Percentiles rank a stretch among this genome's conserved stretches.
These are phyloP conservation scores for Phytophthora tubulina DNA, from an alignment of 352 stramenopile species.

Conservation along the genomic window DNA sequence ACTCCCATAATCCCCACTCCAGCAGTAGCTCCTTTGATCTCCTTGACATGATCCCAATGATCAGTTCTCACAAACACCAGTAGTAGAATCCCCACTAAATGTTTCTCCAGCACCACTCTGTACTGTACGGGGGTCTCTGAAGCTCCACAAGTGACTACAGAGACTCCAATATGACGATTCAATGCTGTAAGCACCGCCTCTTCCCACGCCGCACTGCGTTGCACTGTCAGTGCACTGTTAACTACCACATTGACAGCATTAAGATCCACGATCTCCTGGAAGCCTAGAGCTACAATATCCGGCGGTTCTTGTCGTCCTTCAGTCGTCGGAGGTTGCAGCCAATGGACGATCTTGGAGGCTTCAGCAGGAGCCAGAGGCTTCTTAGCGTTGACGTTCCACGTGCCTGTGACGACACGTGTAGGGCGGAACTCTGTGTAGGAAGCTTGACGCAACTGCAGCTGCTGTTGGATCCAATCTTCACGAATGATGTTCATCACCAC, in stretches of 20 bases:
- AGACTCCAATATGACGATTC: slow-evolving; percentile 74
- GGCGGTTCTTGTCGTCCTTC: slow-evolving; percentile 35
- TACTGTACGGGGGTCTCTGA: slow-evolving; percentile 52
- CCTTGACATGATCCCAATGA: slow-evolving; percentile 80
- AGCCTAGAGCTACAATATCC: slow-evolving; percentile 80
- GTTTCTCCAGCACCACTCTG: slow-evolving; percentile 88
- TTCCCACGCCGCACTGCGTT: slow-evolving; percentile 90
- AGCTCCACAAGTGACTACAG: slow-evolving; percentile 7
- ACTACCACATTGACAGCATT: slow-evolving; percentile 99
- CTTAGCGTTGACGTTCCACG: slow-evolving; percentile 99
- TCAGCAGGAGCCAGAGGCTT: slow-evolving; percentile 88
- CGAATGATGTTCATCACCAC: slow-evolving; percentile 88
- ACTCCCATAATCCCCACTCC: slow-evolving; percentile 99
- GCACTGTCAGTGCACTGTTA: slow-evolving; percentile 93
- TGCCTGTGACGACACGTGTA: slow-evolving; percentile 84
- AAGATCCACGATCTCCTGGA: slow-evolving; percentile 99
- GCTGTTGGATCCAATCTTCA: slow-evolving; percentile 90
- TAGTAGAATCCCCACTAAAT: slow-evolving; percentile 97
- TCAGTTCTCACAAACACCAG: slow-evolving; percentile 95
- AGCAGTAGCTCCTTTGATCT: slow-evolving; percentile 92
- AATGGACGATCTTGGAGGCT: slow-evolving; percentile 69
- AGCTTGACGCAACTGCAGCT: slow-evolving; percentile 65
- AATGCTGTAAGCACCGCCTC: slow-evolving; percentile 92
- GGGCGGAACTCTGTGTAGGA: slow-evolving; percentile 76
- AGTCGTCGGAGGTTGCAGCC: slow-evolving; percentile 55